Base-by-base conservation (phyloP, 164 flowering plant genomes). In the Nymphaea thermarum region DNA sequence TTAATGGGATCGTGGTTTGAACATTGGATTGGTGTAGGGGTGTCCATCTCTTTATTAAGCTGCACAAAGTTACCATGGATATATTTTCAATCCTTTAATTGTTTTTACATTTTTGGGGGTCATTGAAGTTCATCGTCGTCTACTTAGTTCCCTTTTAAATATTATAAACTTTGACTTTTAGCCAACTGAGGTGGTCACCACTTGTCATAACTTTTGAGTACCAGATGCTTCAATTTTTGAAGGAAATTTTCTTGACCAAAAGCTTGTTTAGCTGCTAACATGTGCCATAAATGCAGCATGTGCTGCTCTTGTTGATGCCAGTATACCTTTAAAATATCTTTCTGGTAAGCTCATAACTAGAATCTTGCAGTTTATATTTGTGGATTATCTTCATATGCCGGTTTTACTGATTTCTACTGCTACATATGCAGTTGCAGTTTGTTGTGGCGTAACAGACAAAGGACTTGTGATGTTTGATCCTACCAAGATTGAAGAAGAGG, bases 231-330 rank as follows among this genome's bases (percentile, higher is more conserved):
- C 5, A 45, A 10, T 45, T 45, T 2, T 43, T 65, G 57, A 4
- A 57, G 60, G 12, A 43, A 42, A 65, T 6, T 60, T 71, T 78
- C 87, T 83, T 90, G 68, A 82, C 82, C 5, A 43, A 45, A 65
- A n/a, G 63, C 51, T 66, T 63, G 12, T 43, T 41, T 78, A 93
- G 98, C 97, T 93, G 77, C 90, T 93, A 4, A 91, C 96, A 4
- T 89, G 97, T 78, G 97, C 98, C 62, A 81, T 89, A 73, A 91
- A 93, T 81, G 98, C 97, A 53, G 83, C 91, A 15, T 91, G 93
- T 82, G 90, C 85, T 72, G 98, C 98, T 41, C 93, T 93, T 74
- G 89, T 93, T 15, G 98, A 93, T 83, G 96, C 97, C 66, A 94
- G 93, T 64, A 85, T 89, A 70, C 93, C 97, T 70, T 71, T 93